A percentile compares a stretch with the other conserved stretches of the same genome.
phyloP scores from a whole-genome alignment of 2,329 filamentous ascomycete species.

The Alternaria sp. region DNA sequence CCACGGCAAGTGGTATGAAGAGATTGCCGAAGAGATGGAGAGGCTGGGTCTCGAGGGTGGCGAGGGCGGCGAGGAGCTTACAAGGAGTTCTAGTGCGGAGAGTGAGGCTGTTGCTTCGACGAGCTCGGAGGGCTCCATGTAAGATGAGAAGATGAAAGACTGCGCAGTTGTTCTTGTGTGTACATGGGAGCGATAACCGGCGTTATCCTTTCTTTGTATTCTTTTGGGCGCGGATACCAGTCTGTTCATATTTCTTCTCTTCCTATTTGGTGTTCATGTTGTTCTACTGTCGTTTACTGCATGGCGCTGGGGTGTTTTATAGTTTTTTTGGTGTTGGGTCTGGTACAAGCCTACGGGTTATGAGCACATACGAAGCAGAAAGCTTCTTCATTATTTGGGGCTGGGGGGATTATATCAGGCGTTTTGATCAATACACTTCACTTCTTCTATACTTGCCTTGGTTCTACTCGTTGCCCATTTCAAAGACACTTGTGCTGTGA shows the following conservation, averaged over 20 bases:
- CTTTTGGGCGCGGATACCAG: background rate
- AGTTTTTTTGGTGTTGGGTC: background rate
- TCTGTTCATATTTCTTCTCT: background rate
- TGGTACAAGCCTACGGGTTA: background rate
- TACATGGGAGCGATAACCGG: background rate
- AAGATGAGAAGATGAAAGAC: background rate
- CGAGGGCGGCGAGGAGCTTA: constrained; percentile 38
- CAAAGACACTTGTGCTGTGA: no score
- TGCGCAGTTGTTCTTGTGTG: background rate
- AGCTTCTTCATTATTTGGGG: background rate
- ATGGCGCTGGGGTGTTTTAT: constrained; percentile 6
- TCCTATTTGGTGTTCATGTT: background rate
- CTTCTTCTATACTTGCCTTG: background rate
- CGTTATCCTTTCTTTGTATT: background rate
- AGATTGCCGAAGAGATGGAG: constrained; percentile 63
- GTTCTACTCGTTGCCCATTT: no score
- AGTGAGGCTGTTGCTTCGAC: constrained; percentile 18
- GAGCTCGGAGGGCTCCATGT: background rate
- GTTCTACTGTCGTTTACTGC: constrained; percentile 5
- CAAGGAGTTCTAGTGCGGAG: constrained; percentile 31
- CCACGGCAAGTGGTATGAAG: constrained; percentile 74
- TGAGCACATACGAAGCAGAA: background rate
- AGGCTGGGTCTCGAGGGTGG: constrained; percentile 40
- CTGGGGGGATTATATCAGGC: background rate
- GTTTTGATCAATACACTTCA: background rate